A percentile compares a stretch with the other conserved stretches of the same genome.
phyloP scores from a whole-genome alignment of 2,329 filamentous ascomycete genomes.

The Fusarium anthophilum region DNA sequence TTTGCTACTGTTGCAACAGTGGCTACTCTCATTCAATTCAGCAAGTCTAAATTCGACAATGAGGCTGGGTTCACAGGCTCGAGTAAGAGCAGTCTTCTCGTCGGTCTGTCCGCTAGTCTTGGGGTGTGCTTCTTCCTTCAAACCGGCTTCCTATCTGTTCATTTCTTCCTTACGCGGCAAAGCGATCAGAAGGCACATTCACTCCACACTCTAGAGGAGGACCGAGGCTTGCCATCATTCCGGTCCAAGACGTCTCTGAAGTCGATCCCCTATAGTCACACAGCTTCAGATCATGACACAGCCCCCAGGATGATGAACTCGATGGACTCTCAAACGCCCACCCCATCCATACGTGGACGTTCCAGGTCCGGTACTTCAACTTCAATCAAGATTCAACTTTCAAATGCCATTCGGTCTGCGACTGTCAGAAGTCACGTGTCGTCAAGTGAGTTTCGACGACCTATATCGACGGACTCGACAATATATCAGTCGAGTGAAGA shows the following conservation, averaged over 20 bases:
- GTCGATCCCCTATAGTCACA: slow-evolving; percentile 62
- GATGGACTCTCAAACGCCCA: slow-evolving; percentile 52
- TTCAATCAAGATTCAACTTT: slow-evolving; percentile 53
- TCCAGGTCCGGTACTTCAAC: slow-evolving; percentile 38
- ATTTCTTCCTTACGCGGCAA: slow-evolving; percentile 53
- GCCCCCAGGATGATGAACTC: slow-evolving; percentile 47
- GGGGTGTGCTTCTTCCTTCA: slow-evolving; percentile 58
- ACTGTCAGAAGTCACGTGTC: slow-evolving; percentile 67
- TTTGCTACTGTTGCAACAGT: slow-evolving; percentile 58
- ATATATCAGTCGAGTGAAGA: slow-evolving; percentile 59
- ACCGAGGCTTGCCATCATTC: slow-evolving; percentile 31
- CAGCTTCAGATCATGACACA: slow-evolving; percentile 48
- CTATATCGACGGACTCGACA: slow-evolving; percentile 60
- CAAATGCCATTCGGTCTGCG: slow-evolving; percentile 61
- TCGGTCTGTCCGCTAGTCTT: slow-evolving; percentile 57
- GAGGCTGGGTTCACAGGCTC: slow-evolving; percentile 18
- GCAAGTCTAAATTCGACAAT: slow-evolving; percentile 35
- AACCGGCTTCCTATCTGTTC: slow-evolving; percentile 57
- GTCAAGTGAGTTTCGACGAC: slow-evolving; percentile 53
- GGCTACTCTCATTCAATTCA: slow-evolving; percentile 53
- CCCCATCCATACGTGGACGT: slow-evolving; percentile 52
- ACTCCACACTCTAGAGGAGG: slow-evolving; percentile 36
- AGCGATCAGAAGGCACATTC: slow-evolving; percentile 31
- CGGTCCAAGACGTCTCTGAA: slow-evolving; percentile 53
- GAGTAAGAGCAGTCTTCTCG: slow-evolving; percentile 48